A percentile compares a stretch with the other conserved stretches of the same genome.
These are phyloP conservation scores for Lyophyllum decastes DNA, from an alignment of 768 basidiomycete species.

Conservation along the genomic window DNA sequence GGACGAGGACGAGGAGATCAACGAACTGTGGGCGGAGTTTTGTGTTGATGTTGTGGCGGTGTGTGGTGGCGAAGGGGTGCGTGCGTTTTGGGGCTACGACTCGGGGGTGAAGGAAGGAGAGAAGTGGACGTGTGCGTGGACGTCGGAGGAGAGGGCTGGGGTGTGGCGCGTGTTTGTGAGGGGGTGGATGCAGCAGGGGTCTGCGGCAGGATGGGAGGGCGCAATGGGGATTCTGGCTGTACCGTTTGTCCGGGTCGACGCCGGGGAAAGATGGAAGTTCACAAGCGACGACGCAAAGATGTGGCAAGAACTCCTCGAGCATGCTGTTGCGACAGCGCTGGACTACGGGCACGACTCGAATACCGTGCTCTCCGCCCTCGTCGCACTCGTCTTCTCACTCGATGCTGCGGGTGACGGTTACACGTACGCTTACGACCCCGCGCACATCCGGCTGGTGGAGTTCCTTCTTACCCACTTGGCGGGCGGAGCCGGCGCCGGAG, in stretches of 20 bases:
- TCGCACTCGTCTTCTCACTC: slow-evolving; percentile 25
- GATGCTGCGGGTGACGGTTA: slow-evolving; percentile 28
- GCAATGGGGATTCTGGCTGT: slow-evolving; percentile 53
- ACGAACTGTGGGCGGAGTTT: slow-evolving; percentile 58
- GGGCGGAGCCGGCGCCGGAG: slow-evolving; percentile 28
- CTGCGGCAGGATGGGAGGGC: slow-evolving; percentile 53
- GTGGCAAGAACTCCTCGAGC: slow-evolving; percentile 63
- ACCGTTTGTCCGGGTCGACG: slow-evolving; percentile 51
- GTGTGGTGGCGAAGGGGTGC: slow-evolving; percentile 48
- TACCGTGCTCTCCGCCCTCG: slow-evolving; percentile 58
- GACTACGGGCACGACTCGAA: slow-evolving; percentile 60
- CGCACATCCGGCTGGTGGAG: slow-evolving; percentile 55
- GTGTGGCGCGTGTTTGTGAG: slow-evolving; percentile 63
- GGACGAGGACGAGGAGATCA: slow-evolving; percentile 39
- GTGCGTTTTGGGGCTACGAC: slow-evolving; percentile 54
- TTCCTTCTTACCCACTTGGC: slow-evolving; percentile 57
- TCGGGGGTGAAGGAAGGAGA: slow-evolving; percentile 16
- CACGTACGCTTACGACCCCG: neutral
- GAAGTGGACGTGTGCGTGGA: slow-evolving; percentile 39
- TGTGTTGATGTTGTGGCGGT: slow-evolving; percentile 55
- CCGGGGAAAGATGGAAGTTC: slow-evolving; percentile 16
- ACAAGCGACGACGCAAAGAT: slow-evolving; percentile 50
- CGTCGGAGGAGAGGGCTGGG: slow-evolving; percentile 39
- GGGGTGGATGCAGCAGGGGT: slow-evolving; percentile 49
- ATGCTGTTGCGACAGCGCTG: slow-evolving; percentile 53